Evolutionary conservation across 768 basidiomycete species (phyloP), one percentile per base, ranked within the genome.

Genomic region (Trametes cingulata): DNA sequence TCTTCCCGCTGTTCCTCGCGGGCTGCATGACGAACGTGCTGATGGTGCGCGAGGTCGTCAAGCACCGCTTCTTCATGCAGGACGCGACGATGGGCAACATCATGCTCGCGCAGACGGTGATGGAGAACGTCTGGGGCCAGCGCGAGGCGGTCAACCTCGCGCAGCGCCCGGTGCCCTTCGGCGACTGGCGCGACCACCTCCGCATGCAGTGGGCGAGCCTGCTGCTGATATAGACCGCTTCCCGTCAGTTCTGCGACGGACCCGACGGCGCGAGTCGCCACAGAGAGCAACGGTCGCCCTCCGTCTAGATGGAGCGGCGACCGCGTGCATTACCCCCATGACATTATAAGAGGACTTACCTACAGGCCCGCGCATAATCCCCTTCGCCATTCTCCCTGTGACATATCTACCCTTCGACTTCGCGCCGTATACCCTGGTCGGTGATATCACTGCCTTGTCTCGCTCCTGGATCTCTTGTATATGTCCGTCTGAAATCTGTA

Each of bases 1-100:
- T 90, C 20, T 87, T 91, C 73, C 90, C 91, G 27, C 80, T 90
- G 56, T 87, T 85, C 69, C 76, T 93, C 41, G 85, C 86, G 29
- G 91, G 87, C 6, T 85, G 85, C 71, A 80, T 92, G 80, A 83
- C 88, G 45, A 85, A 90, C 71, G 84, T 87, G 70, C 82, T 62
- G 41, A 50, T 67, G 54, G 52, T 65, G 58, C 66, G 65, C 69
- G 83, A 87, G 70, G 55, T 68, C 43, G 49, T 63, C 43, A 63
- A 66, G 51, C 65, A 67, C 39, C 63, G 69, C 13, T 55, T 61
- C 48, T 53, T 58, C 50, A 51, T 60, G 47, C 59, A 68, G 62
- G 64, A 63, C 45, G 66, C 67, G 48, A 66, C 57, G 51, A 59
- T 66, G 58, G 69, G 69, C 35, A 67, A 65, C 63, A 57, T 70